These are phyloP conservation scores for Bretziella fagacearum DNA, from an alignment of 2,329 filamentous ascomycete species.

Conservation along the genomic window DNA sequence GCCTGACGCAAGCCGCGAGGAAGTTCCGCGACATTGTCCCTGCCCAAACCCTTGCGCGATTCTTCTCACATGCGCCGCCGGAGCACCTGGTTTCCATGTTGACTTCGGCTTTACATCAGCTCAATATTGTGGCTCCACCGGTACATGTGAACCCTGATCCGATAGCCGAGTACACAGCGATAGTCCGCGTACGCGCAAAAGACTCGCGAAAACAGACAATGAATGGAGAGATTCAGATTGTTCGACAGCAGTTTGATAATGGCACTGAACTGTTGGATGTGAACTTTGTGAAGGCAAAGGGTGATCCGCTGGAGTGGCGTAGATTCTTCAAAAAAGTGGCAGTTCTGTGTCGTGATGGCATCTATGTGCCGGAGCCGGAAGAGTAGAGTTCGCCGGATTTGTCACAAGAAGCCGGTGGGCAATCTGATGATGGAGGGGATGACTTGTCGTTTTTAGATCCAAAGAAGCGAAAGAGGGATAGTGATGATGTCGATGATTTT, in stretches of 20 bases:
- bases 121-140: conserved; percentile 59
- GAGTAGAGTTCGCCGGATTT: conserved; percentile 6
- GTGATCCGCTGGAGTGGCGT: conserved; percentile 91
- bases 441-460: conserved; percentile 1
- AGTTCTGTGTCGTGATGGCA: conserved; percentile 68
- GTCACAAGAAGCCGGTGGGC: not conserved
- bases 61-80: conserved; percentile 70
- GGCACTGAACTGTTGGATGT: conserved; percentile 58
- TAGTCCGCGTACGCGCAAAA: conserved; percentile 55
- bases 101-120: conserved; percentile 61
- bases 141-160: conserved; percentile 24
- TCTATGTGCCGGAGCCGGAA: conserved; percentile 37
- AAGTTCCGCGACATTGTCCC: conserved; percentile 86
- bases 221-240: conserved; percentile 58
- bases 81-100: conserved; percentile 64
- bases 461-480: not conserved
- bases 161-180: conserved; percentile 25
- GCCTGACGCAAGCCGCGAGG: conserved; percentile 74
- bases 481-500: no score
- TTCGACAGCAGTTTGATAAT: conserved; percentile 42
- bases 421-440: conserved; percentile 5
- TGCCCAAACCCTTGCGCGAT: conserved; percentile 69
- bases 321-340: conserved; percentile 95
- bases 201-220: conserved; percentile 57
- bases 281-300: conserved; percentile 83